Conservation (phyloP, 805 yeast species). For the Candida ipomoeae region DNA sequence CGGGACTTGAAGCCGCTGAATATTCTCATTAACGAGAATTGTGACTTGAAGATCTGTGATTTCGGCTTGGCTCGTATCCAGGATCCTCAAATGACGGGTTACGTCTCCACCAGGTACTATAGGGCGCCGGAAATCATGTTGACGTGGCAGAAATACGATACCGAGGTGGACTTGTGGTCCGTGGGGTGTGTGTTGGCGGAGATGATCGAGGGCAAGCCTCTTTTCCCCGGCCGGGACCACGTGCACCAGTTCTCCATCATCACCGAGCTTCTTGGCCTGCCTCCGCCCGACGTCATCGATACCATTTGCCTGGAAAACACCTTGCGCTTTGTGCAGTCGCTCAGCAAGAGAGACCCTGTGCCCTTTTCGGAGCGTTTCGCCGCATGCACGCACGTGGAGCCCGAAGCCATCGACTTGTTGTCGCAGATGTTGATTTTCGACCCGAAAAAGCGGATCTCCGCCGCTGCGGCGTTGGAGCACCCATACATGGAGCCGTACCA, state of each 20-base stretch:
- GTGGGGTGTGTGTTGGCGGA: constrained; percentile 97
- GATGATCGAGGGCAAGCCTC: constrained; percentile 95
- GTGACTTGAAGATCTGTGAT: constrained; percentile 88
- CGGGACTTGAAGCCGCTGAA: constrained; percentile 85
- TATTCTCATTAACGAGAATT: constrained; percentile 81
- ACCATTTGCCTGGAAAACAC: constrained; percentile 96
- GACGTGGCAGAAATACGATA: constrained; percentile 96
- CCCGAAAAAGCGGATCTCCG: constrained; percentile 90
- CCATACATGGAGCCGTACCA: constrained; percentile 93
- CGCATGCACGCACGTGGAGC: constrained; percentile 42
- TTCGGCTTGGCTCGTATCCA: constrained; percentile 95
- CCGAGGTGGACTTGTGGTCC: constrained; percentile 97
- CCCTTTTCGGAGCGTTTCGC: constrained; percentile 81
- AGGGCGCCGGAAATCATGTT: constrained; percentile 98
- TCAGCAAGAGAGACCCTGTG: constrained; percentile 90
- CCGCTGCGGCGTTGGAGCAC: constrained; percentile 84
- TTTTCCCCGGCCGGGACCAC: constrained; percentile 97
- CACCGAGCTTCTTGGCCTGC: constrained; percentile 93
- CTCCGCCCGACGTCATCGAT: constrained; percentile 93
- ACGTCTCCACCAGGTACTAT: constrained; percentile 92
- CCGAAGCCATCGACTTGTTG: constrained; percentile 72
- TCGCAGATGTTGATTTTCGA: constrained; percentile 92
- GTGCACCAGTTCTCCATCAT: constrained; percentile 97
- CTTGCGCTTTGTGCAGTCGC: constrained; percentile 84
- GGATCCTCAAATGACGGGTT: constrained; percentile 99